phyloP scores from a whole-genome alignment of 1,284 basidiomycete genomes.

The Amylostereum areolatum region DNA sequence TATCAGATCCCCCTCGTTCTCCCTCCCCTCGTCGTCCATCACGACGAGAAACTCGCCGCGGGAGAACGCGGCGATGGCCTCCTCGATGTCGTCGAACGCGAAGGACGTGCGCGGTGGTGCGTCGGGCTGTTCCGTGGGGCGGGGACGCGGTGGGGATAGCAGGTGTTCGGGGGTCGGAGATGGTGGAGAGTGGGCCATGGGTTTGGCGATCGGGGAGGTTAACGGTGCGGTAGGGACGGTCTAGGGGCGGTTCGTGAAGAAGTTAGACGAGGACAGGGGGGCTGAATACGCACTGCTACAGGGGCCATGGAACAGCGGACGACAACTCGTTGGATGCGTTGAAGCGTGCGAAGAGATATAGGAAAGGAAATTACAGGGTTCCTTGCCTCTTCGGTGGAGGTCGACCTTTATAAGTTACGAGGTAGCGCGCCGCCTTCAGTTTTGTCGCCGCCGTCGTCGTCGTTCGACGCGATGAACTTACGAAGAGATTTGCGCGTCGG shows the following conservation, averaged over 20 bases:
- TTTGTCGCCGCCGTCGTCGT: no score
- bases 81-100: slow-evolving; percentile 68
- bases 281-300: slow-evolving; percentile 1
- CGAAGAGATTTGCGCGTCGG: no score
- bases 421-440: no score
- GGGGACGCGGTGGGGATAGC: slow-evolving; percentile 7
- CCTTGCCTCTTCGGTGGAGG: no score
- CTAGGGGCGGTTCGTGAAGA: background rate
- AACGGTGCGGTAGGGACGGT: background rate
- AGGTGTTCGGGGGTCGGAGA: background rate
- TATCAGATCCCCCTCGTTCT: slow-evolving; percentile 95
- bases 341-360: background rate
- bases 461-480: no score
- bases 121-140: slow-evolving; percentile 20
- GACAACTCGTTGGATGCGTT: background rate
- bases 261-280: background rate
- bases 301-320: background rate
- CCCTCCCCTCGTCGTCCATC: slow-evolving; percentile 90
- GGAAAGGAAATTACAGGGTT: background rate
- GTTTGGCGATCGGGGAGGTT: background rate
- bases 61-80: slow-evolving; percentile 74
- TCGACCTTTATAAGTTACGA: no score
- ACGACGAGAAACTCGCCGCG: slow-evolving; percentile 90
- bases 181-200: background rate
- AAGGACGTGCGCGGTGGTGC: slow-evolving; percentile 21